Base-by-base conservation (phyloP, 805 yeast species). In the Kodamaea kaohsiungensis region DNA sequence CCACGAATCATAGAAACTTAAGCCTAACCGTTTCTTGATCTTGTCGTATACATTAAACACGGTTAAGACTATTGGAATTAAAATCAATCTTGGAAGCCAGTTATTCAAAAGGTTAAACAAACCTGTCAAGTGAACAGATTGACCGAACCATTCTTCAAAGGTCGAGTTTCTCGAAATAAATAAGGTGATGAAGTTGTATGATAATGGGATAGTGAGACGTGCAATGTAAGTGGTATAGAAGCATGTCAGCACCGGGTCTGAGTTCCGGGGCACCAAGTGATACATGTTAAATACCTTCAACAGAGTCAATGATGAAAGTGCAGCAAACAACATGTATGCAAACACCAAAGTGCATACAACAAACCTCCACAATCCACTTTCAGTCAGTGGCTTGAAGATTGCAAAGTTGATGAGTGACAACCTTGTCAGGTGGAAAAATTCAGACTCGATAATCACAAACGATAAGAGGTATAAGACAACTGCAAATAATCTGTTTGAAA, bases 191-290 rank as follows among this genome's bases (percentile, higher is more conserved):
- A 88, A 90, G 69, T 90, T 90, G 70, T 87, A 90, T 22, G 89
- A 84, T 57, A 90, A 74, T 9, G 96, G 96, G 10, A 90, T 85
- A 0, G 96, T 88, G 65, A 90, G 73, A 58, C 96, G 83, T 50
- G 92, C 87, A 16, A 89, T 85, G 62, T 90, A 89, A 62, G 88
- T 87, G 17, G 91, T 84, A 66, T 88, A 90, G 65, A 89, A 90
- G 35, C 89, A 78, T 18, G 88, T 80, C 13, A 90, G 84, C 0
- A 89, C 87, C 0, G 89, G 87, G 64, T 87, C 93, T 0, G 93
- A 86, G 51, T 84, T 80, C 57, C 79, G 79, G 16, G 86, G 84
- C 12, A 88, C 91, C 54, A 90, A 76, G 56, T 88, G 91, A 65
- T 89, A 90, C 67, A 87, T 78, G 64, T 87, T 86, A 76, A 90